These are phyloP conservation scores for Sparassis latifolia DNA, from an alignment of 1,284 basidiomycete genomes.

Conservation along the genomic window DNA sequence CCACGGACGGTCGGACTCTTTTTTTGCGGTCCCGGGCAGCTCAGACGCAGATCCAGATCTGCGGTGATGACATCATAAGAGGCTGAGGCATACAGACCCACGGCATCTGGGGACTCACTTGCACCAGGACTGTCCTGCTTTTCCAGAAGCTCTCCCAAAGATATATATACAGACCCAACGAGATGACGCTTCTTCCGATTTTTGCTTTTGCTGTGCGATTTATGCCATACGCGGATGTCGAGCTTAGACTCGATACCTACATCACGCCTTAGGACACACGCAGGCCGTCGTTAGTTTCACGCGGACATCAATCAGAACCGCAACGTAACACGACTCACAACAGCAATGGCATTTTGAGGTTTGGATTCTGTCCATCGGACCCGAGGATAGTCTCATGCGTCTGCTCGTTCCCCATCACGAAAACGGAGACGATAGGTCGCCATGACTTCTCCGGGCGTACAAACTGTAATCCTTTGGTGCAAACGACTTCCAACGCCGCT, in stretches of 20 bases:
- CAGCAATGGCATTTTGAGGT: conserved; percentile 43
- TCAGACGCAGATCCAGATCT: conserved; percentile 24
- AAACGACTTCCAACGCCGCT: conserved; percentile 18
- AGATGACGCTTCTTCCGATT: conserved; percentile 48
- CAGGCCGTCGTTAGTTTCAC: not conserved
- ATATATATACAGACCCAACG: conserved; percentile 41
- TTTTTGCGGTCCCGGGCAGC: conserved; percentile 23
- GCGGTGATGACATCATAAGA: not conserved
- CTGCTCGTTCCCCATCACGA: conserved; percentile 40
- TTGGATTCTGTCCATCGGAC: conserved; percentile 61
- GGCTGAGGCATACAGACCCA: not conserved
- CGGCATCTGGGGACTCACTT: conserved; percentile 6
- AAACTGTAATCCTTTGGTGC: conserved; percentile 26
- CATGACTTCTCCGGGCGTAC: conserved; percentile 37
- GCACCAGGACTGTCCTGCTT: conserved; percentile 27
- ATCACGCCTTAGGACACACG: conserved; percentile 29
- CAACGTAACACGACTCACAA: conserved; percentile 36
- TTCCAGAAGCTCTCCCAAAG: conserved; percentile 44
- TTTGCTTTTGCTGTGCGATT: conserved; percentile 43
- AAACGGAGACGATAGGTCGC: conserved; percentile 53
- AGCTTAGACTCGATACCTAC: conserved; percentile 33
- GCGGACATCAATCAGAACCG: not conserved
- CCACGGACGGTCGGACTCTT: conserved; percentile 18
- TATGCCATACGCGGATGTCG: conserved; percentile 48
- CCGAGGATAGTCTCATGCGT: conserved; percentile 52